Conservation (phyloP, 2,329 filamentous ascomycete genomes). For the Akanthomyces uredinophilus region DNA sequence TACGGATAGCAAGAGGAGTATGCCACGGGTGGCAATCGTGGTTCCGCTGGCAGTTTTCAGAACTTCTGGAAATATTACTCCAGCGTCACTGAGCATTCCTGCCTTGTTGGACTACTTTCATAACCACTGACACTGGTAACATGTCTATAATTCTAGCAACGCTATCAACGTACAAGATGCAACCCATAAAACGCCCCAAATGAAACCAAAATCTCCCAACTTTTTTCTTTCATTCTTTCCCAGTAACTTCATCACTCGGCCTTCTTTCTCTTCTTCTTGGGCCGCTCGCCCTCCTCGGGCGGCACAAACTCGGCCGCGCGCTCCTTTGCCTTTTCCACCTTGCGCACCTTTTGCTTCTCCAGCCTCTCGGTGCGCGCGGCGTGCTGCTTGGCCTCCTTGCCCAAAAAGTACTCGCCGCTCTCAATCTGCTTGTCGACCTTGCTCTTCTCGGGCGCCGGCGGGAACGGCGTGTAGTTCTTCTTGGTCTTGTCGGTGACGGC, state of each 20-base stretch:
- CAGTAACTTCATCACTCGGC: constrained; percentile 22
- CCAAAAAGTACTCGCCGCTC: constrained; percentile 92
- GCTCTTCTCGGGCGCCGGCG: constrained; percentile 94
- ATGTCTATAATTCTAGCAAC: constrained; percentile 2
- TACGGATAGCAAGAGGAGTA: too few relatives aligned
- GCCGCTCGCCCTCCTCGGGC: constrained; percentile 68
- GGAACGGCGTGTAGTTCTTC: constrained; percentile 96
- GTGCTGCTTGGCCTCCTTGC: constrained; percentile 86
- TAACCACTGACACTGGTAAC: not conserved
- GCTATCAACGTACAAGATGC: constrained; percentile 14
- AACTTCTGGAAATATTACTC: too few relatives aligned
- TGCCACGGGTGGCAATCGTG: too few relatives aligned
- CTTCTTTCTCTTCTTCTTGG: constrained; percentile 59
- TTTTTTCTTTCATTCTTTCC: not conserved
- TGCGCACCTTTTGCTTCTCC: constrained; percentile 81
- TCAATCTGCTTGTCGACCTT: constrained; percentile 98
- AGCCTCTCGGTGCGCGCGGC: constrained; percentile 72
- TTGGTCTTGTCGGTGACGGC: constrained; percentile 89
- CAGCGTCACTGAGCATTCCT: too few relatives aligned
- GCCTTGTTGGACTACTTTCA: too few relatives aligned
- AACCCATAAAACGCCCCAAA: not conserved
- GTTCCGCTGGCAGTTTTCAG: too few relatives aligned
- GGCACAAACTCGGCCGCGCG: constrained; percentile 81
- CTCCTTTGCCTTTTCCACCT: constrained; percentile 81
- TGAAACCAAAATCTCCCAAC: not conserved